These are phyloP conservation scores for Durusdinium trenchii DNA, from an alignment of 73 alveolate species.

Conservation along the genomic window DNA sequence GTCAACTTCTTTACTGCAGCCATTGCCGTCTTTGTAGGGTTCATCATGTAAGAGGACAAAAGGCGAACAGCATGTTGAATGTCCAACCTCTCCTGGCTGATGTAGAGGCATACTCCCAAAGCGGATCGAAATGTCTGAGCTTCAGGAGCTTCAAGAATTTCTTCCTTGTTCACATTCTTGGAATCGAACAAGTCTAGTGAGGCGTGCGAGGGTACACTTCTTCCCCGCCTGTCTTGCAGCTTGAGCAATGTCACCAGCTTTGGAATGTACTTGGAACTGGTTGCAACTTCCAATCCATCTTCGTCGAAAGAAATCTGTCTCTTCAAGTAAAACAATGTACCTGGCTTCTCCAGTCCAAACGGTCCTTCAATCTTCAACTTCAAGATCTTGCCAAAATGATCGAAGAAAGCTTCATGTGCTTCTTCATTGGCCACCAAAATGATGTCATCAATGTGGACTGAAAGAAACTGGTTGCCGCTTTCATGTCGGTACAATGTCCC, in stretches of 20 bases:
- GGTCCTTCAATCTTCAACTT: neutral
- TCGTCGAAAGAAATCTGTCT: neutral
- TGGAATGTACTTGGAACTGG: neutral
- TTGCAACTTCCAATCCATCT: neutral
- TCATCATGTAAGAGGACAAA: neutral
- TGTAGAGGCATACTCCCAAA: neutral
- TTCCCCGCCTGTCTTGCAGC: neutral
- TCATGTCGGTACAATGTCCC: neutral
- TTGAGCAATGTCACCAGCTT: neutral
- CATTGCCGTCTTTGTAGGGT: neutral
- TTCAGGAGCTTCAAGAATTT: neutral
- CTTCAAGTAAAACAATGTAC: neutral
- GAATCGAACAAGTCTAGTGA: neutral
- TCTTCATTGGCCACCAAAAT: neutral
- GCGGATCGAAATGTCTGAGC: neutral
- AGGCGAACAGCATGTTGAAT: neutral
- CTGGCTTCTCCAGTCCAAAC: neutral
- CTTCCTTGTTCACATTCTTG: neutral
- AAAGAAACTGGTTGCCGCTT: too few relatives aligned
- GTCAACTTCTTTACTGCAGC: neutral
- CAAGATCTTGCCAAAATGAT: neutral
- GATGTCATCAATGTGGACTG: neutral
- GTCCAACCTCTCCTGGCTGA: neutral
- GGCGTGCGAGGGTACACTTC: neutral
- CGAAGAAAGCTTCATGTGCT: neutral